Evolutionary conservation across 2,329 filamentous ascomycete species (phyloP).

Genomic region (Myriosclerotinia scirpicola): DNA sequence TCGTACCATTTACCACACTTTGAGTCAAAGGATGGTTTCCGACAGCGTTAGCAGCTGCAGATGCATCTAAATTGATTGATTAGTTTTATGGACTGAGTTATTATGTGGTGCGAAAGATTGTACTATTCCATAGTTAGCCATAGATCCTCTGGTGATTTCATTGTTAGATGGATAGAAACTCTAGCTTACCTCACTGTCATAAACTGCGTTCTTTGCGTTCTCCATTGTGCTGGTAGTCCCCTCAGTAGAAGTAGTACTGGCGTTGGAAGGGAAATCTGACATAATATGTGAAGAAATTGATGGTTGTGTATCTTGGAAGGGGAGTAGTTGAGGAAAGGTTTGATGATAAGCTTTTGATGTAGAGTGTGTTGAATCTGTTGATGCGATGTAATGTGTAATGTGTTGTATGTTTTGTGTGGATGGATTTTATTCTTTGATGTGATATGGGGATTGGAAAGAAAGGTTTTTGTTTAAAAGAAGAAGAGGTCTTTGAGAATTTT

Average conservation of each 20-base stretch:
- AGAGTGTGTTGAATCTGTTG: neutral
- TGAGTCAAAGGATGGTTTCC: constrained; percentile 40
- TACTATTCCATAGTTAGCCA: constrained; percentile 21
- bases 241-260: constrained; percentile 11
- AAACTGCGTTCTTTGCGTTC: constrained; percentile 22
- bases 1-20: constrained; percentile 38
- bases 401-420: neutral
- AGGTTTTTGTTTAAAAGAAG: constrained; percentile 4
- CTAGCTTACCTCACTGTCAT: constrained; percentile 23
- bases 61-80: constrained; percentile 35
- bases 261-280: constrained; percentile 23
- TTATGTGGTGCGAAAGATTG: constrained; percentile 1
- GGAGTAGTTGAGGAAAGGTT: neutral
- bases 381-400: constrained; percentile 2
- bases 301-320: constrained; percentile 8
- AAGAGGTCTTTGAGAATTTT: neutral
- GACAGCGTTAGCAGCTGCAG: constrained; percentile 39
- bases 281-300: constrained; percentile 2
- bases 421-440: neutral
- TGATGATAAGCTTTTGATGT: neutral
- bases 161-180: neutral
- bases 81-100: constrained; percentile 23
- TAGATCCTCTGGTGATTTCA: neutral
- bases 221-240: constrained; percentile 15
- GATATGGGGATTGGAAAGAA: neutral